These are phyloP conservation scores for Botrytis paeoniae DNA, from an alignment of 2,329 filamentous ascomycete species.

Conservation along the genomic window DNA sequence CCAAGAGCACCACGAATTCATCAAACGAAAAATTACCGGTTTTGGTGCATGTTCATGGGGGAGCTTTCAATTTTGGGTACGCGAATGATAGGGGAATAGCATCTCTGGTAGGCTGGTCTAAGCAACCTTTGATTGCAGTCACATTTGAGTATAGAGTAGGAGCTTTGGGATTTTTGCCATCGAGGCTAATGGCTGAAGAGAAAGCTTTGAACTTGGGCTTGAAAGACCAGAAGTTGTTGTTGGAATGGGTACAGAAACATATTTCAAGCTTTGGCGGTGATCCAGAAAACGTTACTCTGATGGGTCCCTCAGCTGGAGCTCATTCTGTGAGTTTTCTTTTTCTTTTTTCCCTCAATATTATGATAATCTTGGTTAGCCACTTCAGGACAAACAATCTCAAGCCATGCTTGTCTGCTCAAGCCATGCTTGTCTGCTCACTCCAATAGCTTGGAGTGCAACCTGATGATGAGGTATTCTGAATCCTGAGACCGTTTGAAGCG, in stretches of 20 bases:
- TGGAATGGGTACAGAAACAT: slow-evolving; percentile 61
- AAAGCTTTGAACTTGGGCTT: slow-evolving; percentile 63
- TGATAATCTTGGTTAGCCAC: background rate
- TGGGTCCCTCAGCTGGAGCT: slow-evolving; percentile 60
- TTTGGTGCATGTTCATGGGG: slow-evolving; percentile 61
- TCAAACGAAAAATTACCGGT: slow-evolving; percentile 44
- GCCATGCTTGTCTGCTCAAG: too few species aligned
- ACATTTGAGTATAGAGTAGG: slow-evolving; percentile 63
- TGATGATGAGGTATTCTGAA: background rate
- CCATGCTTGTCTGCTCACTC: background rate
- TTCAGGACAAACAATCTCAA: background rate
- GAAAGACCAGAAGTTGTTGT: slow-evolving; percentile 56
- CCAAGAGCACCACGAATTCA: slow-evolving; percentile 29
- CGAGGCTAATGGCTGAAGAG: slow-evolving; percentile 50
- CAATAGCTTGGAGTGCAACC: background rate
- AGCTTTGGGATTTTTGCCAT: slow-evolving; percentile 66
- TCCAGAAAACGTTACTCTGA: slow-evolving; percentile 54
- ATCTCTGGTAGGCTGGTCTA: slow-evolving; percentile 56
- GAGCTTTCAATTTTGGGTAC: slow-evolving; percentile 56
- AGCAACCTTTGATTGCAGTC: slow-evolving; percentile 53
- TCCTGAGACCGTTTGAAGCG: too few species aligned
- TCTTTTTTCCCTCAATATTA: background rate
- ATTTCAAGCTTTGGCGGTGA: slow-evolving; percentile 60
- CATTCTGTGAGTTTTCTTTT: slow-evolving; percentile 50
- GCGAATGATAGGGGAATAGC: slow-evolving; percentile 44